Conservation (phyloP, 768 basidiomycete genomes). For the Lenzites betulinus region DNA sequence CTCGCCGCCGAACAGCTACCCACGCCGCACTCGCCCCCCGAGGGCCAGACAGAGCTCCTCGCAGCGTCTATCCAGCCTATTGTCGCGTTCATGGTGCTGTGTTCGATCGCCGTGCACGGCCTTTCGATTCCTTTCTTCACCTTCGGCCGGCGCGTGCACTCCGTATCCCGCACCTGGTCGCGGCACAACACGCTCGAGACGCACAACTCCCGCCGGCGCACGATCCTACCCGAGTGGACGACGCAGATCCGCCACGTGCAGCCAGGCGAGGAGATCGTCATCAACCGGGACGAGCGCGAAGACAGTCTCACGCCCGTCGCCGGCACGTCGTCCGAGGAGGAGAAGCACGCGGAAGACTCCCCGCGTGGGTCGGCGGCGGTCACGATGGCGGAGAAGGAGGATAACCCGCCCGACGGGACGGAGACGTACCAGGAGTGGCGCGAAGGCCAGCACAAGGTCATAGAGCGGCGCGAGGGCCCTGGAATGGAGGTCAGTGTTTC, state of each 20-base stretch:
- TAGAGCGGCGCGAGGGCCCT: constrained; percentile 60
- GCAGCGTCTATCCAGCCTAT: constrained; percentile 86
- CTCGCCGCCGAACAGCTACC: constrained; percentile 69
- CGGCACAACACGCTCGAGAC: constrained; percentile 55
- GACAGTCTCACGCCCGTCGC: constrained; percentile 39
- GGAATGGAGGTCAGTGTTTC: constrained; percentile 63
- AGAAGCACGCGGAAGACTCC: constrained; percentile 30
- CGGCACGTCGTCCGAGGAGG: constrained; percentile 39
- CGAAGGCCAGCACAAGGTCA: constrained; percentile 66
- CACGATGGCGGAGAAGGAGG: constrained; percentile 16
- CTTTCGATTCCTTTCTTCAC: constrained; percentile 95
- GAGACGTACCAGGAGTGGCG: constrained; percentile 58
- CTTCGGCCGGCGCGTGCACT: constrained; percentile 88
- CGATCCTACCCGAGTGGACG: constrained; percentile 77
- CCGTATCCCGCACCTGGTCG: constrained; percentile 88
- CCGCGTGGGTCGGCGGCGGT: neutral
- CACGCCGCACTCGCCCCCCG: constrained; percentile 44
- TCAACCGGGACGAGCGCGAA: constrained; percentile 74
- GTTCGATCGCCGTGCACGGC: constrained; percentile 85
- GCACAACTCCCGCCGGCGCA: constrained; percentile 26
- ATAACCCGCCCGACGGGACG: constrained; percentile 48
- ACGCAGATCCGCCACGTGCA: constrained; percentile 71
- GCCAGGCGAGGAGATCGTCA: constrained; percentile 75
- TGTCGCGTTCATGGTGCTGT: constrained; percentile 92
- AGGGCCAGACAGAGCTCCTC: constrained; percentile 63